phyloP scores from a whole-genome alignment of 2,329 filamentous ascomycete species.

The Thelonectria blattea region DNA sequence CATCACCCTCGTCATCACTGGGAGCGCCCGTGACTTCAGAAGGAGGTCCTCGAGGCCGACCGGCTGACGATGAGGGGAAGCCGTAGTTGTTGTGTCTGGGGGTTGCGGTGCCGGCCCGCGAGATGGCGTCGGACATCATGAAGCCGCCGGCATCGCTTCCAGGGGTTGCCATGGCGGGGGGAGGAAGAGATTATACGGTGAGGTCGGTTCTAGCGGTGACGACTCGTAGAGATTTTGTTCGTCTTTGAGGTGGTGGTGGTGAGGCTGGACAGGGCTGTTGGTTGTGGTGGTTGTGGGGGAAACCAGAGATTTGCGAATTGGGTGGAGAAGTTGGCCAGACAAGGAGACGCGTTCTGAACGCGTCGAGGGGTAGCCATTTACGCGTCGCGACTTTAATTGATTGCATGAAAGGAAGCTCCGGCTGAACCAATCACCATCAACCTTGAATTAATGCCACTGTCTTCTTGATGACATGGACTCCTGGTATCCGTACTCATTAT shows the following conservation, averaged over 20 bases:
- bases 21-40: conserved; percentile 63
- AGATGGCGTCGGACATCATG: conserved; percentile 62
- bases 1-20: conserved; percentile 68
- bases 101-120: conserved; percentile 49
- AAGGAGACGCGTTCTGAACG: conserved; percentile 39
- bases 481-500: no score
- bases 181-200: neutral
- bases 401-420: conserved; percentile 36
- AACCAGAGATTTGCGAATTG: conserved; percentile 30
- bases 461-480: no score
- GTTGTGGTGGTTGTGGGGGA: conserved; percentile 27
- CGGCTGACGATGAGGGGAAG: conserved; percentile 58
- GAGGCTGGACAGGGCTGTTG: neutral
- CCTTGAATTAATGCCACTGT: no score
- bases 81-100: conserved; percentile 51
- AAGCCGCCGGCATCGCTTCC: conserved; percentile 61
- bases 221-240: neutral
- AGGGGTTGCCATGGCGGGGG: conserved; percentile 53
- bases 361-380: conserved; percentile 37
- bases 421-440: no score
- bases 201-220: neutral
- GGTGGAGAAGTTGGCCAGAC: conserved; percentile 6
- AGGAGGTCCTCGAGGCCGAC: conserved; percentile 63
- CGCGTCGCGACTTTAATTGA: conserved; percentile 49
- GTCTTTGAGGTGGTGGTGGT: neutral